Conservation (phyloP, 2,329 filamentous ascomycete genomes). For the Penicillium sp. region DNA sequence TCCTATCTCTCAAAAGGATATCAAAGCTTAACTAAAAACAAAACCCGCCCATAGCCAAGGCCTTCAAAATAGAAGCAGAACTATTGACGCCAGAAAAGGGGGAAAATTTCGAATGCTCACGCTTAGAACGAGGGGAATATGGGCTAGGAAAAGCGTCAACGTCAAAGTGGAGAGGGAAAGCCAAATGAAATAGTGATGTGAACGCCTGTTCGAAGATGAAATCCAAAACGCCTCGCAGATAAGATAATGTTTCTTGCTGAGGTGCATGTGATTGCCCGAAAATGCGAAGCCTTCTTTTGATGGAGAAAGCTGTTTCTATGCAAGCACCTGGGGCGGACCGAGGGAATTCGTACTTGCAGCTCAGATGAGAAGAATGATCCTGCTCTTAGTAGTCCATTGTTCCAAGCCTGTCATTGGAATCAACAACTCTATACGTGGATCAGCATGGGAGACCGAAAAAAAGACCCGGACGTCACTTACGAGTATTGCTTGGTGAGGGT, state of each 20-base stretch:
- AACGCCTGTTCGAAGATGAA: neutral
- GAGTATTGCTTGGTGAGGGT: constrained; percentile 87
- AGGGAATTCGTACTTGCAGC: neutral
- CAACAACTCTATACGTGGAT: constrained; percentile 35
- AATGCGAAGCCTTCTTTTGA: neutral
- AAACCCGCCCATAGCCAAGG: constrained; percentile 4
- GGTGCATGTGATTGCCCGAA: neutral
- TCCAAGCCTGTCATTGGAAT: constrained; percentile 42
- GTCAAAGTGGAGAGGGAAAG: constrained; percentile 6
- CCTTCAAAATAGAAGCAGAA: neutral
- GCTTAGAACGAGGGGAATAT: constrained; percentile 16
- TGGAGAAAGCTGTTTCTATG: neutral
- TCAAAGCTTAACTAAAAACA: neutral
- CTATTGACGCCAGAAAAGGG: constrained; percentile 2
- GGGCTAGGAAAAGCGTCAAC: no score
- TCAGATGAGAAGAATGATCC: neutral
- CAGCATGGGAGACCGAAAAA: constrained; percentile 6
- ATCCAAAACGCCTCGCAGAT: constrained; percentile 1
- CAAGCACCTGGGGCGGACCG: neutral
- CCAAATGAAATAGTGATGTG: neutral
- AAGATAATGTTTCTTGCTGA: neutral
- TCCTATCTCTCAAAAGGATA: no score
- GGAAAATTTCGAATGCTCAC: constrained; percentile 7
- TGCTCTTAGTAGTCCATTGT: constrained; percentile 31
- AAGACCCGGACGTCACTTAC: constrained; percentile 50